Conservation (phyloP, 352 stramenopile genomes). For the Lagenidium giganteum region DNA sequence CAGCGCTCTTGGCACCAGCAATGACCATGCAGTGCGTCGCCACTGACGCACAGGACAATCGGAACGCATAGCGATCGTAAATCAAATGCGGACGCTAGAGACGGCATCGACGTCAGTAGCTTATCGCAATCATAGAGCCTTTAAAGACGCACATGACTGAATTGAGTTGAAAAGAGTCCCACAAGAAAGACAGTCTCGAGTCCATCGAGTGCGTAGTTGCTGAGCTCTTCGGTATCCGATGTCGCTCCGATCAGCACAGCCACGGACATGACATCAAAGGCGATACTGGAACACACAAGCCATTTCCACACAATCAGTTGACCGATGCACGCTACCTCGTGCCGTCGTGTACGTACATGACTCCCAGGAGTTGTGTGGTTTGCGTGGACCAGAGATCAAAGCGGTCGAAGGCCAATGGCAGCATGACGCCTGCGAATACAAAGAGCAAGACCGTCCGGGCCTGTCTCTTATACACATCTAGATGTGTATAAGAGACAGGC, state of each 20-base stretch:
- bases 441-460: not conserved
- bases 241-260: not conserved
- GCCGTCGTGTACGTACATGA: conserved; percentile 1
- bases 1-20: conserved; percentile 19
- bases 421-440: not conserved
- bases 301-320: not conserved
- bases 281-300: not conserved
- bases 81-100: conserved; percentile 20
- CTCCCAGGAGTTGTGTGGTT: not conserved
- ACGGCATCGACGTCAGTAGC: not conserved
- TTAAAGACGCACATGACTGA: conserved; percentile 17
- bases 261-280: conserved; percentile 1
- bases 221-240: not conserved
- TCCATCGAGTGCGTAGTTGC: not conserved
- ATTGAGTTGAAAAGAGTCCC: conserved; percentile 27
- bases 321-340: not conserved
- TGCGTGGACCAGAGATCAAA: not conserved
- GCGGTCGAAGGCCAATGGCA: not conserved
- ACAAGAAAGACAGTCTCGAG: conserved; percentile 18
- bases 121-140: not conserved
- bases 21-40: conserved; percentile 29
- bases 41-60: conserved; percentile 21
- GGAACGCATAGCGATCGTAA: conserved; percentile 28
- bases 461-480: no score
- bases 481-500: no score